A percentile compares a stretch with the other conserved stretches of the same genome.
phyloP scores from a whole-genome alignment of 257 asterid genomes.

The Datura wrightii region DNA sequence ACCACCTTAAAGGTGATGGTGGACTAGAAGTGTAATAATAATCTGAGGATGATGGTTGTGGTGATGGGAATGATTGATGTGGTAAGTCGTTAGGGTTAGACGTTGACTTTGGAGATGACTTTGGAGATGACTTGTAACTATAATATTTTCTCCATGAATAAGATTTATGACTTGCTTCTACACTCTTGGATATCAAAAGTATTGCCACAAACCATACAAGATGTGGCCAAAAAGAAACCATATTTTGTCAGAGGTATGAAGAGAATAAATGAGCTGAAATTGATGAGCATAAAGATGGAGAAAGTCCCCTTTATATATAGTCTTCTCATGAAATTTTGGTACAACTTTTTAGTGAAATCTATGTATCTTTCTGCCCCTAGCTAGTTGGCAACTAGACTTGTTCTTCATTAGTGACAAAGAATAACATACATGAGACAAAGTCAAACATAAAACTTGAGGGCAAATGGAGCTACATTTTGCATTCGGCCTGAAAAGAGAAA shows the following conservation, averaged over 20 bases:
- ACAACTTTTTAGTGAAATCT: neutral
- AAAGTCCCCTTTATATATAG: constrained; percentile 12
- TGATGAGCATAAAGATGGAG: neutral
- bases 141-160: constrained; percentile 13
- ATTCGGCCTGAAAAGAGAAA: neutral
- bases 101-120: neutral
- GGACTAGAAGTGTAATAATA: constrained; percentile 11
- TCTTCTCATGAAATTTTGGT: neutral
- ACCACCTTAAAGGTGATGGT: constrained; percentile 27
- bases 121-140: neutral
- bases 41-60: neutral
- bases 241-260: constrained; percentile 28
- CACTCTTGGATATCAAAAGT: constrained; percentile 29
- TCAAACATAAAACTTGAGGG: neutral
- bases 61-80: constrained; percentile 20
- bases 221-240: constrained; percentile 35
- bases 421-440: neutral
- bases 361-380: neutral
- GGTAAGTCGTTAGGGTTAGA: neutral
- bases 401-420: neutral
- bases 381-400: constrained; percentile 2
- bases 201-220: constrained; percentile 29
- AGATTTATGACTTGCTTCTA: constrained; percentile 17
- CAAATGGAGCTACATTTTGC: constrained; percentile 8
- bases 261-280: neutral